A percentile compares a stretch with the other conserved stretches of the same genome.
Conservation (phyloP, 306 rosid species). For the Psophocarpus tetragonolobus region DNA sequence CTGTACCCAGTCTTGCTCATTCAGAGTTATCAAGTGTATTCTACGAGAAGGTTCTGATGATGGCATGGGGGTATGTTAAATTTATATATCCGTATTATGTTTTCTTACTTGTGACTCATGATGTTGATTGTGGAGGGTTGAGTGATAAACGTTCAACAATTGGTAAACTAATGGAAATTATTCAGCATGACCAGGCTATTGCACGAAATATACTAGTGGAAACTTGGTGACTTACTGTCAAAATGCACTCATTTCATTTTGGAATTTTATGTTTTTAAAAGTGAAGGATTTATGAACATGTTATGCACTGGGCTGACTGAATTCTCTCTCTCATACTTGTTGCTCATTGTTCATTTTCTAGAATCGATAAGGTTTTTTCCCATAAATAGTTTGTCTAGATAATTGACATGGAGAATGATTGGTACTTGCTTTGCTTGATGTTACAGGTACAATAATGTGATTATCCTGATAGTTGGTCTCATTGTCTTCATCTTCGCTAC, state of each 20-base stretch:
- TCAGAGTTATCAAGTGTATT: conserved; percentile 92
- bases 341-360: background rate
- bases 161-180: background rate
- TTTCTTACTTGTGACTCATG: conserved; percentile 10
- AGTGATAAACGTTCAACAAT: background rate
- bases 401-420: background rate
- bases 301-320: background rate
- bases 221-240: background rate
- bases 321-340: background rate
- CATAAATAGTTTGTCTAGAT: background rate
- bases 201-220: background rate
- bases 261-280: background rate
- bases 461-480: conserved; percentile 74
- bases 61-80: conserved; percentile 61
- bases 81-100: conserved; percentile 27
- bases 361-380: background rate
- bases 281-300: background rate
- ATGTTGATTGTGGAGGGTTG: conserved; percentile 27
- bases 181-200: background rate
- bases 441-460: conserved; percentile 79
- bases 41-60: conserved; percentile 83
- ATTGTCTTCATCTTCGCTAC: conserved; percentile 81
- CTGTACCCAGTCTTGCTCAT: conserved; percentile 80
- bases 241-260: background rate
- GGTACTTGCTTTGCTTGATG: conserved; percentile 16